These are phyloP conservation scores for Hymenoscyphus linearis DNA, from an alignment of 2,329 filamentous ascomycete genomes.

Conservation along the genomic window DNA sequence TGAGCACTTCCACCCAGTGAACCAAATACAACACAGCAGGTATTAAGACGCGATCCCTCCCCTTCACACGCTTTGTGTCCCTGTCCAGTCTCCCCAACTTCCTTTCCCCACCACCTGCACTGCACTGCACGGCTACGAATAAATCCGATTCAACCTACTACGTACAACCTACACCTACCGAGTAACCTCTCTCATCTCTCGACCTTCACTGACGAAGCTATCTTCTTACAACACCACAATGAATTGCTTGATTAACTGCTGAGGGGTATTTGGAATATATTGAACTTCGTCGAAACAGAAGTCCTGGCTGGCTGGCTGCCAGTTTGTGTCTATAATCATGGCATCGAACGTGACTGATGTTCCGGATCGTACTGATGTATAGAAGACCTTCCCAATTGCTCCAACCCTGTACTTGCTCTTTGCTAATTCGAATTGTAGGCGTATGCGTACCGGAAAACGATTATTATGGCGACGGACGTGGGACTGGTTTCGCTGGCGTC, in stretches of 20 bases:
- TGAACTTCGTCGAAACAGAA: background rate
- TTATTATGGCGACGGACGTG: background rate
- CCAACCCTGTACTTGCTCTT: background rate
- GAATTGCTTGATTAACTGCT: background rate
- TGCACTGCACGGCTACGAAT: no score
- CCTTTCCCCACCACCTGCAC: background rate
- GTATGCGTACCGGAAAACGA: slow-evolving; percentile 1
- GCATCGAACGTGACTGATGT: background rate
- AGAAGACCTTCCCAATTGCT: background rate
- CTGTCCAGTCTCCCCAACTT: background rate
- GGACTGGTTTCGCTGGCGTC: background rate
- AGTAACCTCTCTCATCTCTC: background rate
- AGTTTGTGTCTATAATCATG: background rate
- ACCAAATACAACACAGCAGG: background rate
- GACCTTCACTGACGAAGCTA: background rate
- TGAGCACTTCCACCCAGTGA: background rate
- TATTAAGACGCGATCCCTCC: background rate
- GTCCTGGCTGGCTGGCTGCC: background rate
- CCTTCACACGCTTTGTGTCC: background rate
- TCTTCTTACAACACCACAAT: background rate
- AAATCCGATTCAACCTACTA: background rate
- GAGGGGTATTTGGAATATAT: background rate
- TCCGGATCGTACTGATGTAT: background rate
- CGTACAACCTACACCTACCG: no score
- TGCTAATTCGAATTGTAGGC: background rate